These are phyloP conservation scores for Stephania japonica DNA, from an alignment of 164 flowering plant genomes.

Conservation along the genomic window DNA sequence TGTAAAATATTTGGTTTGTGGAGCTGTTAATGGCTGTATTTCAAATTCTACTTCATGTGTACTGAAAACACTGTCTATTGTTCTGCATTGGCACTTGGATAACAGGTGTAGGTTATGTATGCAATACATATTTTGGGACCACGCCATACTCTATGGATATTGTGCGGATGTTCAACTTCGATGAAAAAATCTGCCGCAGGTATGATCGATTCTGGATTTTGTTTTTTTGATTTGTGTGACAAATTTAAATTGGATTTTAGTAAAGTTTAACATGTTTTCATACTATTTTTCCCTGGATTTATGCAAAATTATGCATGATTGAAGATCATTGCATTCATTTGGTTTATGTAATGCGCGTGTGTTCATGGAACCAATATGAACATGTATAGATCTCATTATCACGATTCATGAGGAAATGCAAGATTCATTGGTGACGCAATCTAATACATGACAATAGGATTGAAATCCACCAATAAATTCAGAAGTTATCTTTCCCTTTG, in stretches of 20 bases:
- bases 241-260: not conserved
- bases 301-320: not conserved
- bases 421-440: too few relatives aligned
- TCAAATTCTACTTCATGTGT: not conserved
- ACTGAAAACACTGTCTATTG: not conserved
- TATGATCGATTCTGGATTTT: constrained; percentile 16
- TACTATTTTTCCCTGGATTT: not conserved
- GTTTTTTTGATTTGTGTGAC: too few relatives aligned
- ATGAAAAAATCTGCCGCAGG: constrained; percentile 64
- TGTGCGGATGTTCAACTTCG: constrained; percentile 71
- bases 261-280: not conserved
- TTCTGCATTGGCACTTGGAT: not conserved
- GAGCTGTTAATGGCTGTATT: not conserved
- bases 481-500: too few relatives aligned
- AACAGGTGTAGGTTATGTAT: constrained; percentile 62
- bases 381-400: not conserved
- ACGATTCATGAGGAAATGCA: not conserved
- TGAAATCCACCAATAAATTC: too few relatives aligned
- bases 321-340: not conserved
- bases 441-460: too few relatives aligned
- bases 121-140: constrained; percentile 55
- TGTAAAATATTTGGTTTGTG: too few relatives aligned
- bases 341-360: not conserved
- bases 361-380: not conserved
- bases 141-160: constrained; percentile 65